Conservation (phyloP, 225 moss, liverwort and hornwort genomes). For the Rhytidiadelphus loreus region DNA sequence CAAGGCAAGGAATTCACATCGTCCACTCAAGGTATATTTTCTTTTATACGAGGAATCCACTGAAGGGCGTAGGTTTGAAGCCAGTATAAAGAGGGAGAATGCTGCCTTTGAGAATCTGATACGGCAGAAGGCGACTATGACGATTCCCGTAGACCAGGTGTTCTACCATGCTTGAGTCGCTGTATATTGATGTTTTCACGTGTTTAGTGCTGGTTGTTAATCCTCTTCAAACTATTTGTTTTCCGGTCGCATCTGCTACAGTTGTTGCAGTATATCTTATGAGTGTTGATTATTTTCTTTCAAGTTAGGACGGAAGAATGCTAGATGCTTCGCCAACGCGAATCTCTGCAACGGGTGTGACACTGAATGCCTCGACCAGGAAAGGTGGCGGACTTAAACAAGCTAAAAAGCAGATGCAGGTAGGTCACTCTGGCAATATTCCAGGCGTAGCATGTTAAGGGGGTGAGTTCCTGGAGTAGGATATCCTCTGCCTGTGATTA, state of each 20-base stretch:
- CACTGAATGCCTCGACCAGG: slow-evolving; percentile 57
- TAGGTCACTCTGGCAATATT: slow-evolving; percentile 7
- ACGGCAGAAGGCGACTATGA: slow-evolving; percentile 91
- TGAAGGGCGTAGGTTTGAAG: slow-evolving; percentile 83
- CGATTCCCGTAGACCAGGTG: slow-evolving; percentile 98
- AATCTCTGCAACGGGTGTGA: slow-evolving; percentile 84
- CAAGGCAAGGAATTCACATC: slow-evolving; percentile 54
- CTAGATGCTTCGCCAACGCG: slow-evolving; percentile 51
- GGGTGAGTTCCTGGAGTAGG: neutral
- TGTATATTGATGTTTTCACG: neutral
- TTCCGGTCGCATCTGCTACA: neutral
- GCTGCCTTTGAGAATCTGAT: slow-evolving; percentile 80
- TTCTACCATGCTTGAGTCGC: neutral
- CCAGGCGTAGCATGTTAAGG: neutral
- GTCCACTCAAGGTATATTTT: slow-evolving; percentile 78
- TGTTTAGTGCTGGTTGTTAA: neutral
- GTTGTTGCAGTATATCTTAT: neutral
- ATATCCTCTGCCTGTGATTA: neutral
- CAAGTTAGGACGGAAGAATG: slow-evolving; percentile 76
- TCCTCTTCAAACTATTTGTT: neutral
- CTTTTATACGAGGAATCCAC: slow-evolving; percentile 90
- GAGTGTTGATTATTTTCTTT: neutral
- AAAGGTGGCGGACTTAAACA: slow-evolving; percentile 86
- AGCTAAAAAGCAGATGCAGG: slow-evolving; percentile 84
- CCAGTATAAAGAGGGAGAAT: slow-evolving; percentile 80